Base-by-base conservation (phyloP, 495 filamentous ascomycete genomes). In the Aspergillus wentii region DNA sequence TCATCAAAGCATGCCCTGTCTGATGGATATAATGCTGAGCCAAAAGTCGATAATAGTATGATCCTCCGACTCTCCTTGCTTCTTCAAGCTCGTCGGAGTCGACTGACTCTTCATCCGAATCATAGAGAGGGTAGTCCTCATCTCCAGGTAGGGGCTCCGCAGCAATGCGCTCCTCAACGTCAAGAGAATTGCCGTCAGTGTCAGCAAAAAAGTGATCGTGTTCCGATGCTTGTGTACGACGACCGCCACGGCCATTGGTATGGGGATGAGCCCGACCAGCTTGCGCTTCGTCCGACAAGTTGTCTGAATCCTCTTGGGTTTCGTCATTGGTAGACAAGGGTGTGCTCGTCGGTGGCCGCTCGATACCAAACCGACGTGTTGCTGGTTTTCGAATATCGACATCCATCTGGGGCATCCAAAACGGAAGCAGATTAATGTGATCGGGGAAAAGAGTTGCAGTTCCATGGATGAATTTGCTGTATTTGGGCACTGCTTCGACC, bases 401-500 rank as follows among this genome's bases (percentile, higher is more conserved):
- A 46, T 89, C 85, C 94, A 99, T 99, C 63, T 99, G 92, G 0
- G 92, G 92, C 68, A 88, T 83, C 92, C 92, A 99, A 73, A 84
- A 99, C 3, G 92, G 92, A 3, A 97, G 76, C 2, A 99, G 77
- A 19, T 95, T 69, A 57, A 97, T 97, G 30, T 84, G 80, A 19
- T 81, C 74, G 1, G 89, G 91, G 61, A 95, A 92, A 14, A 97
- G 60, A 1, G 78, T 86, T 7, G 91, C 88, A 0, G 80, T 85
- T 33, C 92, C 92, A 60, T 99, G 92, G 43, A 99, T 99, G 62
- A 97, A 99, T 66, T 99, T 99, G 50, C 88, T 95, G 69, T 95
- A 99, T 56, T 99, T 99, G 34, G 92, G 92, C 1, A 97, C 90
- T 1, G 94, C 92, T 59, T 99, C 92, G 10, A 99, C 92, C 17